These are phyloP conservation scores for Cylindrodendrum hubeiense DNA, from an alignment of 2,329 filamentous ascomycete genomes.

Conservation along the genomic window DNA sequence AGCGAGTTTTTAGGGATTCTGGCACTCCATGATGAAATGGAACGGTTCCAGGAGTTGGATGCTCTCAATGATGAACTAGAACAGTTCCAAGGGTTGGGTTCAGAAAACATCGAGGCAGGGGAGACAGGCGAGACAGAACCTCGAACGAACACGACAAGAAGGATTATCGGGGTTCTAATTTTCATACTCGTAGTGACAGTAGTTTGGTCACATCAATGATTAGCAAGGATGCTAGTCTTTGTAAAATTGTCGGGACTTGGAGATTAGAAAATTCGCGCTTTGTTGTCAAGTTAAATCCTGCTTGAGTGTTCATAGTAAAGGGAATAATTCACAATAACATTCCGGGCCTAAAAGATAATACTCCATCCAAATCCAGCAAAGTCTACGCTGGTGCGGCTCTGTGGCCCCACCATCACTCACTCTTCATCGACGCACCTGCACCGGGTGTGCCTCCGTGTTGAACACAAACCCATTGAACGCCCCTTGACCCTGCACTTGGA, in stretches of 20 bases:
- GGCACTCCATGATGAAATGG: background rate
- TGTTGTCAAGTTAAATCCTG: too few species aligned
- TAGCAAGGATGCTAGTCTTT: too few species aligned
- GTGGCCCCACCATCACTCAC: too few species aligned
- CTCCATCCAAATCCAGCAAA: background rate
- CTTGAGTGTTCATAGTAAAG: too few species aligned
- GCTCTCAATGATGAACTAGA: background rate
- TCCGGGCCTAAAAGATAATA: background rate
- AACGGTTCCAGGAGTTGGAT: background rate
- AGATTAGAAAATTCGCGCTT: too few species aligned
- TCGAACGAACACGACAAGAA: background rate
- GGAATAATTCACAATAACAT: too few species aligned
- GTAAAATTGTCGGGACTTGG: too few species aligned
- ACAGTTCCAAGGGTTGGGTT: background rate
- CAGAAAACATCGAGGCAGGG: background rate
- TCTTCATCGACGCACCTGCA: constrained; percentile 41
- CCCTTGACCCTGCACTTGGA: constrained; percentile 62
- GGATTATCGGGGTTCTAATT: background rate
- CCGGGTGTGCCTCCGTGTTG: constrained; percentile 63
- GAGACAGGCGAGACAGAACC: background rate
- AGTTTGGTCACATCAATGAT: too few species aligned
- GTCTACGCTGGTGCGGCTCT: background rate
- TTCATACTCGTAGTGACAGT: background rate
- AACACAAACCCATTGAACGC: constrained; percentile 65
- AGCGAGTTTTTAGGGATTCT: background rate